Conservation (phyloP, 1,139 yeast species). For the Blastobotrys raffinosifermentans region DNA sequence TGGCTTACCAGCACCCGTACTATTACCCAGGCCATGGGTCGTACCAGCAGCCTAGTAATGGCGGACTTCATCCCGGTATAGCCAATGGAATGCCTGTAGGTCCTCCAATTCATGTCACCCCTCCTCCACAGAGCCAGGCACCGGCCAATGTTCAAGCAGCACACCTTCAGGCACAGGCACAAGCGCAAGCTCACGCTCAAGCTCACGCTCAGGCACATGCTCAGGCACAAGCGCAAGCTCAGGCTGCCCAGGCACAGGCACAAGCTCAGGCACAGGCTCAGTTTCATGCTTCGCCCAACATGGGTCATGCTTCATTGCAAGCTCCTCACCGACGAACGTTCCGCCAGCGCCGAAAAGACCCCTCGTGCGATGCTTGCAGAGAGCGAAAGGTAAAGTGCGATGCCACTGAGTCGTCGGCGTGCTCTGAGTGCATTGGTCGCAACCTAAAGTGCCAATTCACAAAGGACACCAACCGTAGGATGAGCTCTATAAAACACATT, state of each 20-base stretch:
- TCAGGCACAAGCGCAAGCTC: constrained; percentile 5
- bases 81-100: constrained; percentile 1
- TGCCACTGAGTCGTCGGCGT: constrained; percentile 27
- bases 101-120: constrained; percentile 8
- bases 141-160: constrained; percentile 6
- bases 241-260: constrained; percentile 1
- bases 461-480: constrained; percentile 24
- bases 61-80: too few relatives aligned
- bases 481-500: constrained; percentile 23
- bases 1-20: too few relatives aligned
- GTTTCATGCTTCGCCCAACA: too few relatives aligned
- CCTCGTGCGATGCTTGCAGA: constrained; percentile 32
- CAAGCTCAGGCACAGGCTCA: constrained; percentile 4
- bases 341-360: constrained; percentile 29
- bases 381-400: constrained; percentile 33
- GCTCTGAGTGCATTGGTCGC: constrained; percentile 29
- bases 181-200: background rate
- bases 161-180: background rate
- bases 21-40: too few relatives aligned
- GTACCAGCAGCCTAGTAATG: too few relatives aligned
- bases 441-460: constrained; percentile 30
- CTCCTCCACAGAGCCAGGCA: constrained; percentile 3
- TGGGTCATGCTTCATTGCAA: too few relatives aligned
- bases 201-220: constrained; percentile 4
- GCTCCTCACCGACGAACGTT: constrained; percentile 22